Evolutionary conservation across 75 land plant genomes (phyloP), one percentile per base, ranked within the genome.

Genomic region (Selaginella tamariscina): DNA sequence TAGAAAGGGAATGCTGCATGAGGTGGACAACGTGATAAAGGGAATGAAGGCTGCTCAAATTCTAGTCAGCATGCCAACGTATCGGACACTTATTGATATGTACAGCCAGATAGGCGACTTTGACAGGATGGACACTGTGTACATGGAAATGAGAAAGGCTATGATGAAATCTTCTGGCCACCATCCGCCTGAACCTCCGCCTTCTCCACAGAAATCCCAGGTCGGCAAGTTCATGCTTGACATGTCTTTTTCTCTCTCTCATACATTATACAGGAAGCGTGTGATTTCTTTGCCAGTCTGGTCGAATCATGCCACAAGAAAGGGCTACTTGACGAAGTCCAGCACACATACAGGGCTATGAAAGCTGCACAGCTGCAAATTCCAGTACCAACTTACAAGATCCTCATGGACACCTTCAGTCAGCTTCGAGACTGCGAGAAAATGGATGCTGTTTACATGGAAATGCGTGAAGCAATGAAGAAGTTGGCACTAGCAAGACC

Each of bases 391-490:
- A 70, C 71, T 11, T 70, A 57, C 24, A 70, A 70, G 24, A 27
- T 70, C 33, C 63, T 70, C 5, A 57, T 70, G 18, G 32, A 70
- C 28, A 31, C 33, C 13, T 56, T 30, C 65, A 70, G 71, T 32
- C 64, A 70, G 71, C 24, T 62, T 31, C 64, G 71, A 59, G 33
- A 70, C 13, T 70, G 56, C 57, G 63, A 70, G 33, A 55, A 70
- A 27, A 70, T 70, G 71, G 71, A 70, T 32, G 32, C n/a, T 15
- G 71, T 70, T 26, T 70, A 70, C 65, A 56, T 56, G 32, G 63
- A 57, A 27, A 70, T 70, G 71, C 71, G 71, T 32, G 56, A 70
- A 27, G 39, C 71, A 1, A 30, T 70, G 71, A 70, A 39, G 49
- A 39, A 39, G n/a, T n/a, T n/a, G n/a, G n/a, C n/a, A n/a, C n/a